A percentile compares a stretch with the other conserved stretches of the same genome.
Conservation (phyloP, 164 flowering plant genomes). For the Annona cherimola region DNA sequence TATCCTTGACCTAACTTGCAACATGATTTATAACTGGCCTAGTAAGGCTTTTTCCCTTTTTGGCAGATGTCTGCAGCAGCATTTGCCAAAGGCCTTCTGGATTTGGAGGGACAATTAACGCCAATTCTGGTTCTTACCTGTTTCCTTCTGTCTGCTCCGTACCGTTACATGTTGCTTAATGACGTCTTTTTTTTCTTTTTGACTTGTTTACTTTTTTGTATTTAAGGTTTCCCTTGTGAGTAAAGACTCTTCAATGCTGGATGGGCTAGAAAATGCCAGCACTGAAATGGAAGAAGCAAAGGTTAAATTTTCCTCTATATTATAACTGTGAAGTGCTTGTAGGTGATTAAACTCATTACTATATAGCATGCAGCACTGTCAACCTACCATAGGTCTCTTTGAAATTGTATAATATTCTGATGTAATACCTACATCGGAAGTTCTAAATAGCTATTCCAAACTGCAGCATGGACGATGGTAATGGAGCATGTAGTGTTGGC, state of each 20-base stretch:
- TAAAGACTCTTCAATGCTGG: conserved; percentile 99
- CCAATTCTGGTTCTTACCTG: conserved; percentile 70
- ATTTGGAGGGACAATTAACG: conserved; percentile 95
- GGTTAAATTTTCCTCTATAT: conserved; percentile 36
- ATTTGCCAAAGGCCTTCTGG: conserved; percentile 98
- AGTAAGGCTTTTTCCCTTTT: neutral
- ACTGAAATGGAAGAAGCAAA: conserved; percentile 93
- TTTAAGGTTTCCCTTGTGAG: conserved; percentile 95
- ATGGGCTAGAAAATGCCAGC: conserved; percentile 98
- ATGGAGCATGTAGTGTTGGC: too few species aligned
- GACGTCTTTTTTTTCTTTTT: neutral
- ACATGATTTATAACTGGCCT: too few species aligned
- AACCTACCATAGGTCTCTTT: too few species aligned
- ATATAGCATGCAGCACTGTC: neutral
- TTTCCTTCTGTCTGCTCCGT: neutral
- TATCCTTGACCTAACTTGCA: too few species aligned
- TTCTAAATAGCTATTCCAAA: too few species aligned
- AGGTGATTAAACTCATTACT: neutral
- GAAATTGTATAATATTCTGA: too few species aligned
- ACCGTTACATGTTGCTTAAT: conserved; percentile 2
- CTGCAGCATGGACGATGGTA: too few species aligned
- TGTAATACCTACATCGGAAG: too few species aligned
- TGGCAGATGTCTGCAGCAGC: conserved; percentile 99
- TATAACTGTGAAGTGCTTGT: neutral
- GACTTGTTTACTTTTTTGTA: conserved; percentile 13